Evolutionary conservation across 345 rosid genomes (phyloP), one percentile per base, ranked within the genome.

Genomic region (Eutrema yunnanense): DNA sequence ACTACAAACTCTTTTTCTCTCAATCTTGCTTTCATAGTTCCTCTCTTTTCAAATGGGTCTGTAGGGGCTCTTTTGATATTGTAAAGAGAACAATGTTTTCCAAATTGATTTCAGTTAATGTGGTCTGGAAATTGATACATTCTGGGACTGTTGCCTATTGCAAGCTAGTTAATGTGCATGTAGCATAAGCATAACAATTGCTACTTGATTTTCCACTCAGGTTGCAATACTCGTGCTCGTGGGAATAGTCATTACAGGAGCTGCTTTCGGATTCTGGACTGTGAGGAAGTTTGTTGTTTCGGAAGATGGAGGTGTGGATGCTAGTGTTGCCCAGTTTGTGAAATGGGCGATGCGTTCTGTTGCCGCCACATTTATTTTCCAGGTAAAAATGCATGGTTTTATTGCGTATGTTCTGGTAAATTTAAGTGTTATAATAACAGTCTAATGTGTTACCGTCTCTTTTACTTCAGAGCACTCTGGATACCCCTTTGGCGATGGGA

Each of bases 221-320:
- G 92, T 88, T 33, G 86, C 83, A 16, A 37, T 95, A 41, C 81
- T 90, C 51, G 73, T 88, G 44, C 69, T 92, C 40, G 86, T 88
- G 4, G 96, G 90, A 71, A 81, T 88, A 73, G 69, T 82, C 63
- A 78, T 92, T n/a, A 69, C 96, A 0, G 99, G 99, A 78, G 99
- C 99, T 81, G 98, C 90, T 76, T 79, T 88, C 44, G 99, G 99
- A 63, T 90, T 79, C 75, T 95, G 98, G 97, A 83, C 92, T 13
- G 99, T 95, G 76, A 84, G 90, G 71, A 95, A 84, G 76, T 95
- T 83, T 72, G 92, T 92, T 19, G 82, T 95, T 30, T 81, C 87
- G 11, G 82, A 87, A 71, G 94, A 90, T 71, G 97, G 97, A 67
- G 83, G 79, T 56, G 99, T 95, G 62, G 94, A 90, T 76, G 84